Evolutionary conservation across 257 asterid species (phyloP).

Genomic region (Paulownia fortunei): DNA sequence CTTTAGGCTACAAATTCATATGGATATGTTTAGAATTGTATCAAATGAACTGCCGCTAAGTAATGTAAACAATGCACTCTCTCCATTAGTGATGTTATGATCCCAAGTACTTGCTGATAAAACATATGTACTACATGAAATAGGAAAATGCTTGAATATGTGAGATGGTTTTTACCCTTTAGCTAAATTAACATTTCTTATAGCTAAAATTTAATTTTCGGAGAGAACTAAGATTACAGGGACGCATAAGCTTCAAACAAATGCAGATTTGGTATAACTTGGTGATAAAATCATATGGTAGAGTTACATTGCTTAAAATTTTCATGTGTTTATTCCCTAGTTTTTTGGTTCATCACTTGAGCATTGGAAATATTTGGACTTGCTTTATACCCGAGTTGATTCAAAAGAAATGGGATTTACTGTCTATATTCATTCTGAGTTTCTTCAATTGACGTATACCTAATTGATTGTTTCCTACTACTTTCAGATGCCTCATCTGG

Average conservation of each 20-base stretch:
- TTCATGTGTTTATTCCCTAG: not conserved
- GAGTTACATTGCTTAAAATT: not conserved
- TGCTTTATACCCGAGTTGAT: not conserved
- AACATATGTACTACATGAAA: conserved; percentile 2
- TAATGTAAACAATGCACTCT: not conserved
- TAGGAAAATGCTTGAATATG: not conserved
- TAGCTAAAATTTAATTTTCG: not conserved
- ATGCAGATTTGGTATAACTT: not conserved
- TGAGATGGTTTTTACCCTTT: not conserved
- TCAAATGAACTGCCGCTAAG: not conserved
- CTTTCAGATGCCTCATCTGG: conserved; percentile 95
- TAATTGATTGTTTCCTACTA: conserved; percentile 29
- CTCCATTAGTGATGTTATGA: not conserved
- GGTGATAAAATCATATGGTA: not conserved
- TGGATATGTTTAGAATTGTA: not conserved
- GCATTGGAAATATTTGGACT: not conserved
- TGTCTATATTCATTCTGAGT: not conserved
- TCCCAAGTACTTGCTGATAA: conserved; percentile 1
- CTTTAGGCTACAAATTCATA: not conserved
- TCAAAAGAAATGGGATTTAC: not conserved
- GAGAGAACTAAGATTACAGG: not conserved
- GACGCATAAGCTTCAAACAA: not conserved
- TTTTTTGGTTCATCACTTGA: not conserved
- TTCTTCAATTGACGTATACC: not conserved
- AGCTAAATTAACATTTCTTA: not conserved